phyloP scores from a whole-genome alignment of 495 filamentous ascomycete species.

The Cercophora samala region DNA sequence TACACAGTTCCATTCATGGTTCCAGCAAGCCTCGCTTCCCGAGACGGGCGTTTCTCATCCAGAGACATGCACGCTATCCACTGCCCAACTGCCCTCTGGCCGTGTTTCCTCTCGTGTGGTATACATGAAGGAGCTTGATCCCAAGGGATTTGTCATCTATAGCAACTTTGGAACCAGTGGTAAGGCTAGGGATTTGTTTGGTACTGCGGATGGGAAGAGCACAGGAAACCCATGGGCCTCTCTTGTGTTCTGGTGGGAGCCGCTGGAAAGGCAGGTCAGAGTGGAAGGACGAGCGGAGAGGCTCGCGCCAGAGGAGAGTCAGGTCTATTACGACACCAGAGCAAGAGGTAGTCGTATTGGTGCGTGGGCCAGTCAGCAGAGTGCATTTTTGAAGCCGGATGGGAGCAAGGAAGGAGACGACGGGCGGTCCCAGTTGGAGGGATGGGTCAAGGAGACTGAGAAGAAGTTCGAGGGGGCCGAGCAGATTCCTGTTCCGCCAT shows the following conservation, averaged over 20 bases:
- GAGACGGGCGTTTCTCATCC: conserved; percentile 60
- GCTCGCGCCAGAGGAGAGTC: conserved; percentile 67
- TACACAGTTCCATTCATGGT: conserved; percentile 85
- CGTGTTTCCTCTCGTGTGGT: conserved; percentile 80
- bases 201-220: conserved; percentile 26
- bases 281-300: conserved; percentile 74
- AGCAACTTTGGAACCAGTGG: conserved; percentile 80
- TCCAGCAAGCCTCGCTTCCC: conserved; percentile 60
- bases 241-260: conserved; percentile 73
- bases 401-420: conserved; percentile 47
- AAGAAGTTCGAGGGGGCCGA: conserved; percentile 67
- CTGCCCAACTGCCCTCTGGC: conserved; percentile 79
- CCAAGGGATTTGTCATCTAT: conserved; percentile 83
- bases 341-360: conserved; percentile 79
- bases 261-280: conserved; percentile 78
- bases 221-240: conserved; percentile 61
- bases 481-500: conserved; percentile 82
- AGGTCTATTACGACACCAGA: conserved; percentile 82
- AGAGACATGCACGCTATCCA: conserved; percentile 76
- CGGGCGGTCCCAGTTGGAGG: conserved; percentile 61
- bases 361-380: conserved; percentile 91
- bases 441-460: conserved; percentile 68
- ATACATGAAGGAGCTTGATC: conserved; percentile 85
- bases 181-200: conserved; percentile 62
- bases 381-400: conserved; percentile 58